Evolutionary conservation across 163 green algal genomes (phyloP).

Genomic region (Scenedesmus sp.): DNA sequence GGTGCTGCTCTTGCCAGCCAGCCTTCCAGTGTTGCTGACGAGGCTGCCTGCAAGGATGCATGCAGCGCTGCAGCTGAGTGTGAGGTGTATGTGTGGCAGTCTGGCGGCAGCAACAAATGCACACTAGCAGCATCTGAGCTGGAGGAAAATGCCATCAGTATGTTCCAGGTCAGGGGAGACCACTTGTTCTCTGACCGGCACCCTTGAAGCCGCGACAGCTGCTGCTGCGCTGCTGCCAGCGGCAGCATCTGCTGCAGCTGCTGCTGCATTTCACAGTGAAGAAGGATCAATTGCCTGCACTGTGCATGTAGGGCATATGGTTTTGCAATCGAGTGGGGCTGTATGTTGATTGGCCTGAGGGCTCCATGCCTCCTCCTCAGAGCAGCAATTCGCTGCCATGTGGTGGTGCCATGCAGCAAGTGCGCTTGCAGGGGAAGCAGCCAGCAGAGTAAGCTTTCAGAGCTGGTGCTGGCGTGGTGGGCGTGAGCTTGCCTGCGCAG

Average conservation of each 20-base stretch:
- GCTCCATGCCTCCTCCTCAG: no score
- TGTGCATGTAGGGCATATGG: no score
- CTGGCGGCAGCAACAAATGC: background rate
- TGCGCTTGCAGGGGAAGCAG: no score
- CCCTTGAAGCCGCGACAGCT: background rate
- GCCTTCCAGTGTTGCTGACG: background rate
- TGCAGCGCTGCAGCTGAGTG: background rate
- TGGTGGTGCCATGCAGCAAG: no score
- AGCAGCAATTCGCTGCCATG: no score
- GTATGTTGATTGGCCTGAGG: no score
- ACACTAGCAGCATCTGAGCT: background rate
- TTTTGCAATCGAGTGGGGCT: no score
- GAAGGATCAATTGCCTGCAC: no score
- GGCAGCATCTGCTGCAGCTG: background rate
- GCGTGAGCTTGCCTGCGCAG: no score
- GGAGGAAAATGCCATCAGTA: background rate
- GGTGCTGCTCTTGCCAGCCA: background rate
- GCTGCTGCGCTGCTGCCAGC: background rate
- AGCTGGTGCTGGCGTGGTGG: no score
- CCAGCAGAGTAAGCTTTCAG: no score
- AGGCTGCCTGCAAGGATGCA: background rate
- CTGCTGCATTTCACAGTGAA: no score
- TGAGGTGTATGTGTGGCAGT: background rate
- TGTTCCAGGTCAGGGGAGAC: background rate
- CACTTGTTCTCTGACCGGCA: background rate